Base-by-base conservation (phyloP, 2,329 filamentous ascomycete species). In the Fusarium sp. region DNA sequence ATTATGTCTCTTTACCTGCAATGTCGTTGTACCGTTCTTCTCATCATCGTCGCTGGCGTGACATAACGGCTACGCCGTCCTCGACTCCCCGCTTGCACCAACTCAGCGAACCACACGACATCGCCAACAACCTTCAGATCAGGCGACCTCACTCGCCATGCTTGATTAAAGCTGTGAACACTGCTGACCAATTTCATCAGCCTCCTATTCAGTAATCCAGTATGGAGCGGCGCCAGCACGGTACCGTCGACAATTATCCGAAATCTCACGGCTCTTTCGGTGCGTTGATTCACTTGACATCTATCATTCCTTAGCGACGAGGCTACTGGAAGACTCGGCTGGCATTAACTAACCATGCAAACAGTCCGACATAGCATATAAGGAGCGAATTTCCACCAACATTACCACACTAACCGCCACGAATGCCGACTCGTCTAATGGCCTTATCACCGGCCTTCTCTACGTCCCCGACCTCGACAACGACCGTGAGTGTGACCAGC, bases 321-420 rank as follows among this genome's bases (percentile, higher is more conserved):
- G 31, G 39, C 31, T 37, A 54, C 62, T 37, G 18, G 35, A 41
- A 41, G 25, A 23, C 41, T 44, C 25, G 60, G 25, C 37, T 58
- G 55, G 27, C 46, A 56, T 45, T 58, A 63, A 72, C 74, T 78
- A 64, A 76, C 68, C 41, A 63, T n/a, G 63, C n/a, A 48, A 62
- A 68, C 64, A 84, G 82, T 80, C 78, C 64, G 77, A 86, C 66
- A 80, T 90, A 77, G 85, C 86, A 61, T 89, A 89, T 76, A 84
- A 89, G 64, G 83, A 86, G 66, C 82, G 83, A 48, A 80, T 89
- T 59, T 74, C 79, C 25, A 81, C 81, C 63, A 92, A 93, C 76
- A 87, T 97, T 57, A 93, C 91, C 48, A 97, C 94, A 1, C 85
- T 98, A 19, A 93, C 93, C 7, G 89, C 88, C 37, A 92, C 90